Evolutionary conservation across 805 yeast species (phyloP).

Genomic region (Ogataea siamensis): DNA sequence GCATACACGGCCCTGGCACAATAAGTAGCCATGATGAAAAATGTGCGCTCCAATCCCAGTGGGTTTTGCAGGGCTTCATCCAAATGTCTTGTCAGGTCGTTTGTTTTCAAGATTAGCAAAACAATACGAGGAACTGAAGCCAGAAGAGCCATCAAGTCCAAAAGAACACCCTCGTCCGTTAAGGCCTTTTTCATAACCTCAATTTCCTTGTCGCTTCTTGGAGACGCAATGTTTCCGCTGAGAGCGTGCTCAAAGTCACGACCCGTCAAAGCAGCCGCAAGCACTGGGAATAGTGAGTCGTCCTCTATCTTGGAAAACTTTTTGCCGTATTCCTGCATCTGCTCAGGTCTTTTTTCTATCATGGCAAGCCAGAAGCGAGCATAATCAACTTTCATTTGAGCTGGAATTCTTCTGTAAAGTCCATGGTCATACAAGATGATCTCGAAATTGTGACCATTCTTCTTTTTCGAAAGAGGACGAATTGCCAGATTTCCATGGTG

Average conservation of each 20-base stretch:
- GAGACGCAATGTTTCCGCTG: slow-evolving; percentile 54
- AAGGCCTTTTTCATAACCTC: slow-evolving; percentile 63
- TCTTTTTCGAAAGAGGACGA: slow-evolving; percentile 39
- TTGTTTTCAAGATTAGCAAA: slow-evolving; percentile 83
- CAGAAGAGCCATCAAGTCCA: slow-evolving; percentile 75
- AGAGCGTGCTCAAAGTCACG: slow-evolving; percentile 79
- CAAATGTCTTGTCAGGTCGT: slow-evolving; percentile 84
- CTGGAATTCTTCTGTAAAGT: slow-evolving; percentile 78
- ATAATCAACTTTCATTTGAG: slow-evolving; percentile 73
- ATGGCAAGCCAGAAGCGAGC: slow-evolving; percentile 92
- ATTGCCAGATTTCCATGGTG: slow-evolving; percentile 97
- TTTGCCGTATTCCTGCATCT: slow-evolving; percentile 72
- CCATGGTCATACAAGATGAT: slow-evolving; percentile 94
- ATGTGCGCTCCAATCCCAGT: slow-evolving; percentile 82
- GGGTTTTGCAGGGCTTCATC: slow-evolving; percentile 84
- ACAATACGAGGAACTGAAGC: slow-evolving; percentile 84
- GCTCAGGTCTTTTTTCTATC: slow-evolving; percentile 61
- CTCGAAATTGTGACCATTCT: slow-evolving; percentile 71
- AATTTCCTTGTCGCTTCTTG: slow-evolving; percentile 62
- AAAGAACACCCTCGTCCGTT: slow-evolving; percentile 59
- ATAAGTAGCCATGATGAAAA: slow-evolving; percentile 83
- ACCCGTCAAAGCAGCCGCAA: slow-evolving; percentile 94
- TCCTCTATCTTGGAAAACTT: slow-evolving; percentile 76
- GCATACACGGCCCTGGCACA: slow-evolving; percentile 78
- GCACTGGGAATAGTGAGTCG: slow-evolving; percentile 76